These are phyloP conservation scores for Wallemia ichthyophaga DNA, from an alignment of 1,284 basidiomycete genomes.

Conservation along the genomic window DNA sequence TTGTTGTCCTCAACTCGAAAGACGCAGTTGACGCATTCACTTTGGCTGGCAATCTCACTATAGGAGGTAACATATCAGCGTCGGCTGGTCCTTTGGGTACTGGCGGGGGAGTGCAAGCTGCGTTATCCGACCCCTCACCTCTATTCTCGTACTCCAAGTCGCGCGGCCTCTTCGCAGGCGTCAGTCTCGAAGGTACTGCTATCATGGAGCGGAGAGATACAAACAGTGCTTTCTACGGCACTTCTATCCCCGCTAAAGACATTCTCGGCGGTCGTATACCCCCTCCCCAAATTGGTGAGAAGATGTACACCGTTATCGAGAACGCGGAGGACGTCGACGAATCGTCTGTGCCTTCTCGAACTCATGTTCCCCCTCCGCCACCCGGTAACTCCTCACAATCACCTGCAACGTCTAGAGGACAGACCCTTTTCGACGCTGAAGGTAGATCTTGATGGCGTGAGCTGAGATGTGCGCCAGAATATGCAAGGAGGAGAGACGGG, in stretches of 20 bases:
- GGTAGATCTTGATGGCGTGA: too few species aligned
- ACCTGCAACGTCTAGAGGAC: not conserved
- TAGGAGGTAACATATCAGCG: slow-evolving; percentile 61
- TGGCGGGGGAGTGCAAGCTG: slow-evolving; percentile 63
- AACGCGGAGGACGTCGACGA: not conserved
- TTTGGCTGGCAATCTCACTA: slow-evolving; percentile 77
- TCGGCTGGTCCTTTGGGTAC: slow-evolving; percentile 81
- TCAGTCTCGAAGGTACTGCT: slow-evolving; percentile 79
- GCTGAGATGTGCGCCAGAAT: too few species aligned
- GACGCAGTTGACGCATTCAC: slow-evolving; percentile 89
- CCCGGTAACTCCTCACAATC: not conserved
- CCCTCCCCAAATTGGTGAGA: not conserved
- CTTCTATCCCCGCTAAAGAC: not conserved
- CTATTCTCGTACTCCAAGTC: slow-evolving; percentile 94
- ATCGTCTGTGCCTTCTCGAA: not conserved
- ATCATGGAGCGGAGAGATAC: slow-evolving; percentile 86
- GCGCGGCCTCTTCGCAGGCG: slow-evolving; percentile 82
- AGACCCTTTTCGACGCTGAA: not conserved
- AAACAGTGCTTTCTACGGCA: slow-evolving; percentile 19
- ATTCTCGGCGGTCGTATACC: not conserved
- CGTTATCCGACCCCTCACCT: slow-evolving; percentile 66
- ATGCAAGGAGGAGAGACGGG: too few species aligned
- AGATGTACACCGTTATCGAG: not conserved
- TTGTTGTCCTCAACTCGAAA: slow-evolving; percentile 78
- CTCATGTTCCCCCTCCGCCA: not conserved